Evolutionary conservation across 164 flowering plant species (phyloP).

Genomic region (Berberis thunbergii): DNA sequence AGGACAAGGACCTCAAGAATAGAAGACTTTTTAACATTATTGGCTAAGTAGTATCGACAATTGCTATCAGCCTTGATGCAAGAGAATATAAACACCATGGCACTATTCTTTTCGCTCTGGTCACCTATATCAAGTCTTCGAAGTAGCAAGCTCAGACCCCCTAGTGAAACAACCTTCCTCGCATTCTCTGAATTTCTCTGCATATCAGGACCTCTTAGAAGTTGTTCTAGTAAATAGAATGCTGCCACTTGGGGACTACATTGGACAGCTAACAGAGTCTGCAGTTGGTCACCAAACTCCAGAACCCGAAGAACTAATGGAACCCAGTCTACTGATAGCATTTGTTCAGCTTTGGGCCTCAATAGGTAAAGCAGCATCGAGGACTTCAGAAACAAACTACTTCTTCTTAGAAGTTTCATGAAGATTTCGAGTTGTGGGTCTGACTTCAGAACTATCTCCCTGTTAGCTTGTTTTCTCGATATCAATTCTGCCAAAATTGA

Average conservation of each 20-base stretch:
- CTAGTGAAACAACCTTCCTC: constrained; percentile 40
- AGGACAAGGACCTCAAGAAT: constrained; percentile 38
- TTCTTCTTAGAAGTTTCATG: constrained; percentile 36
- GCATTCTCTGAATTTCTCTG: constrained; percentile 57
- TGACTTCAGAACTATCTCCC: constrained; percentile 33
- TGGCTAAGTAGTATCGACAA: constrained; percentile 45
- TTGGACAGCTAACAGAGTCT: constrained; percentile 44
- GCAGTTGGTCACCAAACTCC: constrained; percentile 55
- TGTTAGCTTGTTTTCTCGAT: constrained; percentile 24
- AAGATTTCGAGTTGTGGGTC: constrained; percentile 65
- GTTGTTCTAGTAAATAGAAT: constrained; percentile 47
- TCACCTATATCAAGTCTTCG: constrained; percentile 39
- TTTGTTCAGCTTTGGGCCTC: constrained; percentile 61
- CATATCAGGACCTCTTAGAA: constrained; percentile 50
- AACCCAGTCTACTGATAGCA: constrained; percentile 55
- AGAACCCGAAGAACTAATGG: constrained; percentile 54
- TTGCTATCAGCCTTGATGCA: constrained; percentile 55
- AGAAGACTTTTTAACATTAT: constrained; percentile 31
- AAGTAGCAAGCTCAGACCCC: constrained; percentile 45
- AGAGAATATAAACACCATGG: constrained; percentile 28
- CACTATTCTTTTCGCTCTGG: constrained; percentile 25
- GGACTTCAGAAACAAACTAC: constrained; percentile 48
- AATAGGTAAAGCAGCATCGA: constrained; percentile 45
- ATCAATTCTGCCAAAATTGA: constrained; percentile 56
- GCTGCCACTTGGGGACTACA: constrained; percentile 52